Base-by-base conservation (phyloP, 2,329 filamentous ascomycete genomes). In the Westerdykella ornata region DNA sequence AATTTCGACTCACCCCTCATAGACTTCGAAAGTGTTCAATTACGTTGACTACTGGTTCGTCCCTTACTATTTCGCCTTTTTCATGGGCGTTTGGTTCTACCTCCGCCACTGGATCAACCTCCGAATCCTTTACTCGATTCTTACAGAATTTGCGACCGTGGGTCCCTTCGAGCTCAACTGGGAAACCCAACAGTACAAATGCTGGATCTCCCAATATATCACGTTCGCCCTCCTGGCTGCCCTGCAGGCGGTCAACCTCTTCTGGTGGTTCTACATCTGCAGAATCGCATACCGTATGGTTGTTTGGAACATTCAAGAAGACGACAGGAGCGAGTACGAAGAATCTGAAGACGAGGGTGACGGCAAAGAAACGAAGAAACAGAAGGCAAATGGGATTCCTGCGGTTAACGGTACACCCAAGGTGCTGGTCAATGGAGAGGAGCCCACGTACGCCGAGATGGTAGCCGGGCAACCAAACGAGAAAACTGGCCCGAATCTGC, bases 11-110 rank as follows among this genome's bases (percentile, higher is more conserved):
- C 32, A 31, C 17, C 30, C n/a, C 29, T 28, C 16, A 18, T 53
- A 89, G 84, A 92, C 86, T 2, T 94, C 88, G 46, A 96, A 96
- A 71, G 79, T 82, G 4, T 78, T 96, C 54, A 94, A 95, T 71
- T 96, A 97, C 70, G 71, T 96, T 53, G 85, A 94, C 61, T 81
- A 82, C 41, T 72, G 77, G 43, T 71, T 94, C 35, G 85, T 86
- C n/a, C 80, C 75, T 0, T 88, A 87, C 13, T 95, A 90, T 71
- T 96, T 92, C 68, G 79, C 78, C 60, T 52, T 84, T 53, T 96
- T 95, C 71, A 84, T 94, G 65, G 72, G 71, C 50, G 74, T 84
- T 46, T 97, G 89, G 89, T 81, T 88, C 59, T 96, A 97, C 72
- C 72, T 90, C 48, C 87, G 89, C 41, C 89, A 97, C 69, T 87